phyloP scores from a whole-genome alignment of 2,329 filamentous ascomycete species.

The Exophiala sideris region DNA sequence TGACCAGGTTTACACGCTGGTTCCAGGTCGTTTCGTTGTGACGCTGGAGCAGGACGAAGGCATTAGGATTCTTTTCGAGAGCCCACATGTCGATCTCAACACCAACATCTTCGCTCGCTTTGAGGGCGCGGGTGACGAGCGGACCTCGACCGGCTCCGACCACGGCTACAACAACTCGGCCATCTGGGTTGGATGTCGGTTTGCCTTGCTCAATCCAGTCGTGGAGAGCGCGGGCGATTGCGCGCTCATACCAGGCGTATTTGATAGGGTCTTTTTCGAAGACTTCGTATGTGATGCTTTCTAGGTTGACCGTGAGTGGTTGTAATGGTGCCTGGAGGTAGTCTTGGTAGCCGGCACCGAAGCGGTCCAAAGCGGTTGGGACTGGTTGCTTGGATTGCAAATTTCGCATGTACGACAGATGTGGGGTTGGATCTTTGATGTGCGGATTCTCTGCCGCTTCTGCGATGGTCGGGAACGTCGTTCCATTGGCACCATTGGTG shows the following conservation, averaged over 20 bases:
- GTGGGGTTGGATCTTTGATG: conserved; percentile 57
- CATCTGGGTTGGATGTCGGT: conserved; percentile 68
- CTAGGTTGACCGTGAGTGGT: conserved; percentile 90
- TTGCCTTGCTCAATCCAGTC: conserved; percentile 74
- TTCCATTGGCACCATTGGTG: conserved; percentile 30
- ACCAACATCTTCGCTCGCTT: conserved; percentile 71
- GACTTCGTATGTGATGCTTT: conserved; percentile 96
- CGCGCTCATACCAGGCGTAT: conserved; percentile 90
- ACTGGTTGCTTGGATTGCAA: conserved; percentile 77
- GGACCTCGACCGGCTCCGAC: conserved; percentile 91
- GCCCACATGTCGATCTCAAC: conserved; percentile 81
- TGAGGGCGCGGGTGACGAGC: conserved; percentile 79
- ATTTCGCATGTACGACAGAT: conserved; percentile 79
- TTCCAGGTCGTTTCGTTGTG: conserved; percentile 83
- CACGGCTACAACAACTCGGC: conserved; percentile 79
- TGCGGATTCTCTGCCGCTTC: conserved; percentile 56
- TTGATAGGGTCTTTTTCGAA: conserved; percentile 99
- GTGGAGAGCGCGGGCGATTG: conserved; percentile 72
- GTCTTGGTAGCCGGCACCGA: conserved; percentile 76
- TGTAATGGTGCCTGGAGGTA: conserved; percentile 94
- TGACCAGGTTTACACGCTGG: conserved; percentile 77
- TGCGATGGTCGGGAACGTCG: conserved; percentile 63
- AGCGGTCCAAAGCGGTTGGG: conserved; percentile 60
- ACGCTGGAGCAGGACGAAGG: conserved; percentile 84
- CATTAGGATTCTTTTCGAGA: conserved; percentile 97